Evolutionary conservation across 108 stramenopile genomes (phyloP), one percentile per base, ranked within the genome.

Genomic region (Bacterosira constricta): DNA sequence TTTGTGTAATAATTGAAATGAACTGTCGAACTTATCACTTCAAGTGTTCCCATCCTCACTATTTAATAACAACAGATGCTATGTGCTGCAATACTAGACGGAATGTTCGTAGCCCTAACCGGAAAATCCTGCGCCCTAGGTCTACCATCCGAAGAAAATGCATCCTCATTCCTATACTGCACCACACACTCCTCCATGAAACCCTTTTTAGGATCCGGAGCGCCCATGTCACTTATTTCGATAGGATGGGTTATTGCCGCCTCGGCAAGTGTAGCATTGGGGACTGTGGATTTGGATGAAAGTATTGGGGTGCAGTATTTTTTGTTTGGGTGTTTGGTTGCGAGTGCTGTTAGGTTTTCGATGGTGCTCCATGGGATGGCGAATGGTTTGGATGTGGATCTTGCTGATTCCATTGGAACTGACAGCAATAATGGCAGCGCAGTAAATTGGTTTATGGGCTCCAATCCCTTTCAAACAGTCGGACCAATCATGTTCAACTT

Each of bases 401-500:
- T n/a, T n/a, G n/a, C n/a, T n/a, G n/a, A n/a, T n/a, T n/a, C n/a
- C n/a, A n/a, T n/a, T n/a, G n/a, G n/a, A n/a, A n/a, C n/a, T n/a
- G n/a, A n/a, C n/a, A n/a, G n/a, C n/a, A n/a, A n/a, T n/a, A 31
- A 45, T 9, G 50, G 26, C 27, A 47, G 20, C 9, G 20, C 44
- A 20, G n/a, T 71, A 36, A 59, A 58, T 3, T 67, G 74, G 74
- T 44, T 65, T 23, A 47, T 75, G 9, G 74, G 74, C 17, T 59
- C 47, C 2, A 41, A 53, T 54, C 59, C 74, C 10, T 75, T 75
- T 21, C 56, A 51, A 10, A 52, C 74, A 3, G 26, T 75, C 6
- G 74, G 74, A 17, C 74, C 74, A 17, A 75, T 75, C 58, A 67
- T 75, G 74, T 75, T 75, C 58, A 75, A 75, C 34, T 75, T 75